phyloP scores from a whole-genome alignment of 2,329 filamentous ascomycete genomes.

The Zymoseptoria passerinii region DNA sequence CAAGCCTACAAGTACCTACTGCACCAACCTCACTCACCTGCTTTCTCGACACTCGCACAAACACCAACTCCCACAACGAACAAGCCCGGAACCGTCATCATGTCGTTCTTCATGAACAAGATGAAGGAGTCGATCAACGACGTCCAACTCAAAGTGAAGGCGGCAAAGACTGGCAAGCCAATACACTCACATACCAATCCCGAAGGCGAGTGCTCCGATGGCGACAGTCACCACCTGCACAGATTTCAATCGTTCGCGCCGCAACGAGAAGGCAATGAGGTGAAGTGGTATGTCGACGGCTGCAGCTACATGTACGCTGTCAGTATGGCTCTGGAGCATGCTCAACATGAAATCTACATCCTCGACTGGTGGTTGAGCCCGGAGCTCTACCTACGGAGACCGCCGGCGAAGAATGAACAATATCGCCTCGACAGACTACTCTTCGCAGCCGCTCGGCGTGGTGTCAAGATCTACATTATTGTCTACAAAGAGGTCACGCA shows the following conservation, averaged over 20 bases:
- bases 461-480: slow-evolving; percentile 75
- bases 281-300: slow-evolving; percentile 84
- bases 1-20: background rate
- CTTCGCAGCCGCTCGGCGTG: slow-evolving; percentile 70
- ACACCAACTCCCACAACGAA: background rate
- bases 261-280: slow-evolving; percentile 59
- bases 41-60: background rate
- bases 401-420: slow-evolving; percentile 70
- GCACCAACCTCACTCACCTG: background rate
- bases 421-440: slow-evolving; percentile 81
- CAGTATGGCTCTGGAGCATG: slow-evolving; percentile 67
- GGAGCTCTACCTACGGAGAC: slow-evolving; percentile 77
- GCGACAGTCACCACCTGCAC: slow-evolving; percentile 39
- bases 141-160: slow-evolving; percentile 44
- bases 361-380: slow-evolving; percentile 72
- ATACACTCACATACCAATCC: slow-evolving; percentile 41
- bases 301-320: slow-evolving; percentile 75
- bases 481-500: slow-evolving; percentile 73
- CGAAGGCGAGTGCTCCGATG: slow-evolving; percentile 27
- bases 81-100: slow-evolving; percentile 2
- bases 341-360: slow-evolving; percentile 72
- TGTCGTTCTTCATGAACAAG: slow-evolving; percentile 44
- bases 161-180: slow-evolving; percentile 35
- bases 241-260: slow-evolving; percentile 61
- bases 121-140: slow-evolving; percentile 46